Percentiles rank a stretch among this genome's conserved stretches.
Conservation (phyloP, 345 rosid species). For the Camelina laxa region DNA sequence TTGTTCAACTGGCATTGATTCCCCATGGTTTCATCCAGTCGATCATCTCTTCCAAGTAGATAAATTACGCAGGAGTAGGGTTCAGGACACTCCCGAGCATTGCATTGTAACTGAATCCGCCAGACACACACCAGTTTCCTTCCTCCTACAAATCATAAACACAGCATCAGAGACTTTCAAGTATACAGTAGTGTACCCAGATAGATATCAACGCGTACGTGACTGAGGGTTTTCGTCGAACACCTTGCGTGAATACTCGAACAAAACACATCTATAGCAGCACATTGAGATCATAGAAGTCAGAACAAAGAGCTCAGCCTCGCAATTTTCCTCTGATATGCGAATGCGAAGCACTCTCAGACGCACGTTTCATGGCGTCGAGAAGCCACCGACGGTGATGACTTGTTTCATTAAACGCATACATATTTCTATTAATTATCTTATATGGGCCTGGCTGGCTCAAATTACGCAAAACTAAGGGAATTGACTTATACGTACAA, state of each 20-base stretch:
- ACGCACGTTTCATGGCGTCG: not conserved
- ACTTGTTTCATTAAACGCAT: slow-evolving; percentile 12
- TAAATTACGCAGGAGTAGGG: too few relatives aligned
- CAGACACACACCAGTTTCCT: too few relatives aligned
- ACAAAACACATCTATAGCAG: too few relatives aligned
- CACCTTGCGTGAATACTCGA: not conserved
- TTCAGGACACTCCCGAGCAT: too few relatives aligned
- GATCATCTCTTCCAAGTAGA: too few relatives aligned
- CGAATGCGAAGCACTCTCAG: not conserved
- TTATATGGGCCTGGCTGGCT: slow-evolving; percentile 14
- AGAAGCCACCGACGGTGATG: not conserved
- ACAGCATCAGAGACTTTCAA: too few relatives aligned
- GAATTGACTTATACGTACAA: slow-evolving; percentile 1
- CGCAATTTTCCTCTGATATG: slow-evolving; percentile 42
- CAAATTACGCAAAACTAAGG: not conserved
- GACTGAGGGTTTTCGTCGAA: not conserved
- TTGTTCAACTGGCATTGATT: slow-evolving; percentile 43
- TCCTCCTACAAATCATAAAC: too few relatives aligned
- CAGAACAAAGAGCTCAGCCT: slow-evolving; percentile 33
- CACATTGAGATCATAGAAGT: not conserved
- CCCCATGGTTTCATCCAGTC: too few relatives aligned
- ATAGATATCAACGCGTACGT: too few relatives aligned
- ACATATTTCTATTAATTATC: not conserved
- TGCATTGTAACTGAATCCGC: too few relatives aligned
- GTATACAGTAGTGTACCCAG: too few relatives aligned